Conservation (phyloP, 108 stramenopile species). For the Aureococcus anophagefferens region DNA sequence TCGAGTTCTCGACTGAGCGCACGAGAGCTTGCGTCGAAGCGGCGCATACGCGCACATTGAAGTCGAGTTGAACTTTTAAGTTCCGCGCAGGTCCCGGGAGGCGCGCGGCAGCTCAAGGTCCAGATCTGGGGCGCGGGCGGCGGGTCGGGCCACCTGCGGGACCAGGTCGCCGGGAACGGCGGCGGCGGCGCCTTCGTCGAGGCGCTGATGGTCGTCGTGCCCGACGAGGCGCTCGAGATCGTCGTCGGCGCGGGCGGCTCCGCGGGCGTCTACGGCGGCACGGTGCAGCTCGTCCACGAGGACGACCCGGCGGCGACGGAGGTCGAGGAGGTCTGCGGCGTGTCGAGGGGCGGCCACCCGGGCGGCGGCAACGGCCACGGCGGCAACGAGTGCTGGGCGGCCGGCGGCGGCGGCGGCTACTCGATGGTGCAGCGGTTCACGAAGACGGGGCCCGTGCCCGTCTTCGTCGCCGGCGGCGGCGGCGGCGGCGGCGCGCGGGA, state of each 20-base stretch:
- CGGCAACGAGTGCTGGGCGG: slow-evolving; percentile 35
- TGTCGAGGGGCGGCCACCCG: slow-evolving; percentile 37
- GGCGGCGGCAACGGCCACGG: slow-evolving; percentile 43
- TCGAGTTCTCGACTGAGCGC: too few relatives aligned
- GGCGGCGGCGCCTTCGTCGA: slow-evolving; percentile 50
- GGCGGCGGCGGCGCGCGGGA: slow-evolving; percentile 41
- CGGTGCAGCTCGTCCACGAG: slow-evolving; percentile 3
- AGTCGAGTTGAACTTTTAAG: not conserved
- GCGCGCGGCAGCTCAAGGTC: slow-evolving; percentile 28
- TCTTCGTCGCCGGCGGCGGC: slow-evolving; percentile 42
- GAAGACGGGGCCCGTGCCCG: slow-evolving; percentile 8
- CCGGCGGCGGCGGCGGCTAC: slow-evolving; percentile 44
- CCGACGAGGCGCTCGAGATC: slow-evolving; percentile 28
- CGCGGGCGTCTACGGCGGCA: slow-evolving; percentile 29
- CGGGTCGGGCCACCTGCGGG: slow-evolving; percentile 30
- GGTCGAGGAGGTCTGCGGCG: slow-evolving; percentile 25
- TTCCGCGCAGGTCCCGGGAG: slow-evolving; percentile 12
- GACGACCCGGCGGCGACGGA: slow-evolving; percentile 12
- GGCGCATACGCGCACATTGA: too few relatives aligned
- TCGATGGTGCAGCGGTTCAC: slow-evolving; percentile 20
- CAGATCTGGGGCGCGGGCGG: slow-evolving; percentile 50
- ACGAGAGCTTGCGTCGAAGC: too few relatives aligned
- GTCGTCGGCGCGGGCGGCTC: slow-evolving; percentile 37
- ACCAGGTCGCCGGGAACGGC: slow-evolving; percentile 32
- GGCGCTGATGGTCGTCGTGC: slow-evolving; percentile 26